Evolutionary conservation across 495 filamentous ascomycete genomes (phyloP).

Genomic region (Penicillium subrubescens): DNA sequence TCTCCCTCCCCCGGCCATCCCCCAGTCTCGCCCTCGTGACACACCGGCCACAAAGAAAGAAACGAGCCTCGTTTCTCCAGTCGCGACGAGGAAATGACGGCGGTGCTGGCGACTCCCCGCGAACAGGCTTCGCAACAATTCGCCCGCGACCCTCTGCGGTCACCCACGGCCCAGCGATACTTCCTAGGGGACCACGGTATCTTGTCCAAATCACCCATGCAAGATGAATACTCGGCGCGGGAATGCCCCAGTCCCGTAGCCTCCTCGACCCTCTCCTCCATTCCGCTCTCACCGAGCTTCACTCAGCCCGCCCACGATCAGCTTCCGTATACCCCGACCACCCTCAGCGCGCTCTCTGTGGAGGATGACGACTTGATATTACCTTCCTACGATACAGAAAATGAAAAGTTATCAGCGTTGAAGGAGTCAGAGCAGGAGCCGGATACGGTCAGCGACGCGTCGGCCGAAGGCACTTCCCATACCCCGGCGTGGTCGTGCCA

Average conservation of each 20-base stretch:
- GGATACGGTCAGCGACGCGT: slow-evolving; percentile 25
- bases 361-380: slow-evolving; percentile 57
- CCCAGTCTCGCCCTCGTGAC: not conserved
- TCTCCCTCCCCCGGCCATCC: not conserved
- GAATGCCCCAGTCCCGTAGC: slow-evolving; percentile 40
- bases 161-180: slow-evolving; percentile 48
- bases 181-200: slow-evolving; percentile 38
- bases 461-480: slow-evolving; percentile 20
- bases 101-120: slow-evolving; percentile 41
- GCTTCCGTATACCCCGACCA: slow-evolving; percentile 54
- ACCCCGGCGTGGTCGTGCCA: slow-evolving; percentile 18
- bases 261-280: slow-evolving; percentile 40
- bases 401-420: slow-evolving; percentile 6
- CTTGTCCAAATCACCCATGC: slow-evolving; percentile 39
- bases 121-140: slow-evolving; percentile 45
- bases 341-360: slow-evolving; percentile 67
- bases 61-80: not conserved
- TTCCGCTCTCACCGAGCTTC: slow-evolving; percentile 44
- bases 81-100: slow-evolving; percentile 41
- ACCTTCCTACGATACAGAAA: slow-evolving; percentile 58
- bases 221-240: slow-evolving; percentile 32
- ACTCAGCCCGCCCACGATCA: slow-evolving; percentile 25
- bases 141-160: slow-evolving; percentile 40
- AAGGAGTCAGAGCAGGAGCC: slow-evolving; percentile 5
- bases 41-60: not conserved